Evolutionary conservation across 441 rosid species (phyloP).

Genomic region (Mallotus repandus): DNA sequence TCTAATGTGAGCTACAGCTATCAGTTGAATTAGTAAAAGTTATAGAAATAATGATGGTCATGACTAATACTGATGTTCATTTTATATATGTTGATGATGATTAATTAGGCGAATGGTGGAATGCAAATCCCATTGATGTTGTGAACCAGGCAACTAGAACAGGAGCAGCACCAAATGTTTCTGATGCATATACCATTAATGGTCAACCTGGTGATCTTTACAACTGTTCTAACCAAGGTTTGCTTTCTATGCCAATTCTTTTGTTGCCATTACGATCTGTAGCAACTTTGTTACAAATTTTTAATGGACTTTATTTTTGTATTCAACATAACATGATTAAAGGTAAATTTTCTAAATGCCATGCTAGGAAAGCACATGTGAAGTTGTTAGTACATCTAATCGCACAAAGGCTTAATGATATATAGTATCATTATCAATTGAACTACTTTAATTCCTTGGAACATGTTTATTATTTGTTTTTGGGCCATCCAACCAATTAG

Average conservation of each 20-base stretch:
- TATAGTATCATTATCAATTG: too few species aligned
- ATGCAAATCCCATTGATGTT: conserved; percentile 77
- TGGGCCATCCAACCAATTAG: neutral
- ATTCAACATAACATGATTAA: neutral
- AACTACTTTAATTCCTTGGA: neutral
- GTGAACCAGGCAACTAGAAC: conserved; percentile 62
- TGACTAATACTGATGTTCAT: neutral
- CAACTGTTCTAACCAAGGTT: conserved; percentile 76
- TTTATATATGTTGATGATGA: too few species aligned
- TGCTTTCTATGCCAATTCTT: neutral
- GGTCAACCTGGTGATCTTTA: conserved; percentile 95
- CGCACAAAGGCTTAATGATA: too few species aligned
- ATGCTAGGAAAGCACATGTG: too few species aligned
- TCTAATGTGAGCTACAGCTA: too few species aligned
- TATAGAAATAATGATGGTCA: neutral
- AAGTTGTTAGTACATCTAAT: too few species aligned
- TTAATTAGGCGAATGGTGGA: conserved; percentile 87
- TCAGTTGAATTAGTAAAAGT: too few species aligned
- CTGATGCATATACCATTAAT: conserved; percentile 84
- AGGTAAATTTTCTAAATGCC: neutral
- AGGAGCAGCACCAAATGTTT: conserved; percentile 71
- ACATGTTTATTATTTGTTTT: neutral
- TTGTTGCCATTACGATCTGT: too few species aligned
- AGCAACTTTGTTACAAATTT: too few species aligned
- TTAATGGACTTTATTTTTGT: too few species aligned